These are phyloP conservation scores for Vitis hybrid DNA, from an alignment of 177 flowering plant species.

Conservation along the genomic window DNA sequence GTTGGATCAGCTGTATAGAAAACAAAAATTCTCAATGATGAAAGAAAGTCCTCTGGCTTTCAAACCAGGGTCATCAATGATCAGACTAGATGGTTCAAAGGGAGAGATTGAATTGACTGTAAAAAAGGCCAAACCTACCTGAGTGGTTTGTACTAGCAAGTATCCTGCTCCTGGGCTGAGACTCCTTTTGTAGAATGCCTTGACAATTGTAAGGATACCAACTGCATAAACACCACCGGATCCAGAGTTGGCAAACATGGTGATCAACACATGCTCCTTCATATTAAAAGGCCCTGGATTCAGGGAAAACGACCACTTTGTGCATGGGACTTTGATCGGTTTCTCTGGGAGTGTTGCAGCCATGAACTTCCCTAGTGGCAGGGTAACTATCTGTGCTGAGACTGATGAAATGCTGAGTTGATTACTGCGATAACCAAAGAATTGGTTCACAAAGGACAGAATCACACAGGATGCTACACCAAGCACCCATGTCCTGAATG, in stretches of 20 bases:
- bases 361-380: conserved; percentile 21
- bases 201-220: conserved; percentile 51
- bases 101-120: too few species aligned
- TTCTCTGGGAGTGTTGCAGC: conserved; percentile 16
- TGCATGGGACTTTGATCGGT: conserved; percentile 26
- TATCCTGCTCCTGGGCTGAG: conserved; percentile 38
- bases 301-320: conserved; percentile 48
- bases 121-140: conserved; percentile 29
- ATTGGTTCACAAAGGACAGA: conserved; percentile 36
- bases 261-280: conserved; percentile 76
- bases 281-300: conserved; percentile 77
- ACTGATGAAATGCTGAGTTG: conserved; percentile 18
- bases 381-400: conserved; percentile 24
- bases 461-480: conserved; percentile 24
- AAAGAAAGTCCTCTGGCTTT: too few species aligned
- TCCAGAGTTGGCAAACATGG: conserved; percentile 63
- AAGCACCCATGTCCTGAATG: conserved; percentile 38
- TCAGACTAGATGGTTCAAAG: too few species aligned
- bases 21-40: too few species aligned
- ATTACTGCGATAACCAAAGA: conserved; percentile 32
- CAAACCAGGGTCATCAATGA: too few species aligned
- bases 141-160: conserved; percentile 48
- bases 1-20: too few species aligned
- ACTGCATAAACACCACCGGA: conserved; percentile 46
- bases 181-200: conserved; percentile 43